These are phyloP conservation scores for Phytophthora foliorum DNA, from an alignment of 352 stramenopile genomes.

Conservation along the genomic window DNA sequence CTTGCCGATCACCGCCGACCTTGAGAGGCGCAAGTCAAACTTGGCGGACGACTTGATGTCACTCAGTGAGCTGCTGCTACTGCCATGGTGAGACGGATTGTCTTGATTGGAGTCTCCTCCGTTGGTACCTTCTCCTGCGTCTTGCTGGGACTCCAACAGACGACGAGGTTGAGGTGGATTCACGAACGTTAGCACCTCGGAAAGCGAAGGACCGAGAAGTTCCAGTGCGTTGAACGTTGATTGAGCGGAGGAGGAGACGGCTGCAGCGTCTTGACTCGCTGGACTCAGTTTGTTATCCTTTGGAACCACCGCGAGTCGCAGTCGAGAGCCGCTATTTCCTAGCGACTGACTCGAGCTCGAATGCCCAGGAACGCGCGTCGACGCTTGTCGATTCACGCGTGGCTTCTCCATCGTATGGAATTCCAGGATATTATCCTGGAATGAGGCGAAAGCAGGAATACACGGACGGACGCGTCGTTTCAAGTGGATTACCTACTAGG, in stretches of 20 bases:
- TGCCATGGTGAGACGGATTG: constrained; percentile 19
- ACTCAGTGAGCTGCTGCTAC: constrained; percentile 17
- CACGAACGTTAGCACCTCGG: constrained; percentile 58
- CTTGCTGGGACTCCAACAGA: constrained; percentile 34
- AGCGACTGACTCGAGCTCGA: constrained; percentile 5
- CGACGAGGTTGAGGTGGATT: constrained; percentile 44
- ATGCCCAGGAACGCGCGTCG: constrained; percentile 1
- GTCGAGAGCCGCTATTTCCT: constrained; percentile 5
- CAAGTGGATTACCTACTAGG: too few relatives aligned
- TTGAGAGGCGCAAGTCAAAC: constrained; percentile 57
- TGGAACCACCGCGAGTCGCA: not conserved
- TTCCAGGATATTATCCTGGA: too few relatives aligned
- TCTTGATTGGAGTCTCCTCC: constrained; percentile 13
- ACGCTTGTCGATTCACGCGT: not conserved
- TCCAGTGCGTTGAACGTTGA: constrained; percentile 53
- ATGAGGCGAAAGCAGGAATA: not conserved
- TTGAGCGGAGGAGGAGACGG: not conserved
- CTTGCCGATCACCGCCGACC: constrained; percentile 55
- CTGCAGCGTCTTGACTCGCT: not conserved
- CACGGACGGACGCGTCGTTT: constrained; percentile 19
- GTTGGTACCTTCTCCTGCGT: constrained; percentile 36
- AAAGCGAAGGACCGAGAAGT: constrained; percentile 57
- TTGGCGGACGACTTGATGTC: constrained; percentile 26
- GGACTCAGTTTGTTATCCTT: not conserved
- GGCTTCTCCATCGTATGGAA: constrained; percentile 21